These are phyloP conservation scores for Eragrostis nindensis DNA, from an alignment of 176 grass and related monocot species.

Conservation along the genomic window DNA sequence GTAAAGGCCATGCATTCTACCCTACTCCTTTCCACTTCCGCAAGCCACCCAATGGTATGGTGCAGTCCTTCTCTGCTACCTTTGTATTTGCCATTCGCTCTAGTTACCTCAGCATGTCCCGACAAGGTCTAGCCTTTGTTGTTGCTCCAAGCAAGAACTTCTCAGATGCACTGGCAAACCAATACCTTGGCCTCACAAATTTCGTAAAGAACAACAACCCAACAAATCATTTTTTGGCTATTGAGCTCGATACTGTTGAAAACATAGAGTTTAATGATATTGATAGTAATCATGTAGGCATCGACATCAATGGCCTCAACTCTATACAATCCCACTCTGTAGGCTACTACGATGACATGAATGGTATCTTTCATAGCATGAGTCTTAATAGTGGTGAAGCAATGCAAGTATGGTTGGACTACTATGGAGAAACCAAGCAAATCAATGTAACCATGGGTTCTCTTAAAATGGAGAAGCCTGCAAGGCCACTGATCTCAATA, in stretches of 20 bases:
- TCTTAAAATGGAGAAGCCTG: constrained; percentile 18
- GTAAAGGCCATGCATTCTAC: constrained; percentile 41
- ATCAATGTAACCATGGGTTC: constrained; percentile 23
- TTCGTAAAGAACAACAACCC: neutral
- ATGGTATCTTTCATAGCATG: constrained; percentile 15
- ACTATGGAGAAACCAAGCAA: constrained; percentile 3
- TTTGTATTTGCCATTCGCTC: constrained; percentile 37
- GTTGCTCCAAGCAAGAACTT: neutral
- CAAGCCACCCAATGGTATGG: neutral
- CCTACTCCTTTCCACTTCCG: constrained; percentile 18
- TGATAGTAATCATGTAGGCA: neutral
- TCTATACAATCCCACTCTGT: constrained; percentile 8
- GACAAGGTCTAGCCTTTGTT: constrained; percentile 23
- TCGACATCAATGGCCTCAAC: constrained; percentile 21
- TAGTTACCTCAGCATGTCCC: neutral
- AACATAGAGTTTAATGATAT: constrained; percentile 15
- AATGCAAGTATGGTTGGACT: constrained; percentile 40
- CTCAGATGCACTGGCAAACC: neutral
- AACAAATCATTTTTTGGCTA: constrained; percentile 19
- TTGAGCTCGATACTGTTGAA: constrained; percentile 16
- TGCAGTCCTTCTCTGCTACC: constrained; percentile 22
- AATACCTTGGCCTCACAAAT: constrained; percentile 1
- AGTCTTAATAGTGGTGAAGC: neutral
- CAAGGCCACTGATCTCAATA: neutral
- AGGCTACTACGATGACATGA: constrained; percentile 15